Base-by-base conservation (phyloP, 352 stramenopile species). In the Globisporangium polare region DNA sequence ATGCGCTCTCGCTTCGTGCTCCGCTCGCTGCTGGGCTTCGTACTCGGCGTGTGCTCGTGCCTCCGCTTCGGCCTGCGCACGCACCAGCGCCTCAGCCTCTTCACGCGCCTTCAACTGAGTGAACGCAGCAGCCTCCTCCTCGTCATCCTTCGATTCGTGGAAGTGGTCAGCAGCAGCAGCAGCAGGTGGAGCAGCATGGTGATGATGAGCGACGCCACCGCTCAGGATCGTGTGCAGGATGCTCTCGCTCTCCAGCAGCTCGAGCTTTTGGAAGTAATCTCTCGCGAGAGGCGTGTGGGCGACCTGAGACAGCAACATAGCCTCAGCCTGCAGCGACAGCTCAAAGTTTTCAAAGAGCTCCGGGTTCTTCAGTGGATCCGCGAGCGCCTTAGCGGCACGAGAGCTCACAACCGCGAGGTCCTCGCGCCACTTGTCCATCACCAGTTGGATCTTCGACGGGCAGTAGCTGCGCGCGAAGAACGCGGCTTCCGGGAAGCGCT, bases 401-500 rank as follows among this genome's bases (percentile, higher is more conserved):
- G 86, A 77, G 66, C 86, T 93, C n/a, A 95, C 73, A 17, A 71
- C 65, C 3, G 79, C 73, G 18, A 99, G 77, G 67, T 99, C 95
- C 57, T 96, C 77, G 63, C 98, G 97, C 97, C 97, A 99, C 51
- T 98, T 77, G 49, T 90, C 86, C 61, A 99, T 96, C 62, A 99
- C 95, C n/a, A 97, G 73, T 27, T 92, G 74, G 42, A 99, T 95
- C 63, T 95, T 90, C 1, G 93, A 98, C 46, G 98, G 98, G 31
- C 97, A 86, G 74, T 99, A 99, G 31, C 96, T 99, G 46, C 97
- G 90, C 15, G 97, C 95, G 75, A 99, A 98, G 75, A 99, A 98
- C 0, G 97, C 97, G 22, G 98, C 97, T 72, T 99, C 97, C 7
- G 98, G 96, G 51, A 99, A 84, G 41, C 97, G 83, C 62, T 98